Base-by-base conservation (phyloP, 2,329 filamentous ascomycete genomes). In the Macrophomina tecta region DNA sequence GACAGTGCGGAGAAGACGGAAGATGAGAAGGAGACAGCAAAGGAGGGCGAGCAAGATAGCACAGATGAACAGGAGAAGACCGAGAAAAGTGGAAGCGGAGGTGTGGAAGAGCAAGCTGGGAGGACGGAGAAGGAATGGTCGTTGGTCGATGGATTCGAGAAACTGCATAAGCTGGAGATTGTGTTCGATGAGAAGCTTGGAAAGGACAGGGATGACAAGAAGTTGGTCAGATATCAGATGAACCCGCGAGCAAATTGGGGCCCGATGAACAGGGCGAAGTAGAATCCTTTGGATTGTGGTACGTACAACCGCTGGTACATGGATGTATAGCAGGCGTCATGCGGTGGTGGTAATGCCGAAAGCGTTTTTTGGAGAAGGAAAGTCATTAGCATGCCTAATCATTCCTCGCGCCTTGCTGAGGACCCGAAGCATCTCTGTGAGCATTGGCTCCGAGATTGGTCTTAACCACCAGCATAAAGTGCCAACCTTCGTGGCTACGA, bases 181-280 rank as follows among this genome's bases (percentile, higher is more conserved):
- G 86, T 90, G 0, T 98, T 99, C 76, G 90, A 98, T 76, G 92
- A 95, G 70, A 77, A 83, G 65, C 83, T 97, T 12, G 94, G 94
- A 0, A 89, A 84, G 71, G 89, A 92, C 68, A 85, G 87, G 64
- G 85, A 82, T 58, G 75, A 73, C 64, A 90, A 87, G 76, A 90
- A 89, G 70, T 84, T 96, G 53, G 89, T 96, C 64, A 85, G 94
- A 69, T 99, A 97, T 78, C 95, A 97, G 81, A 81, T 90, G 68
- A 98, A 98, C 76, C 95, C 95, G 53, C 84, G 90, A 68, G 90
- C 93, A 74, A 95, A 98, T 77, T 99, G 95, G 95, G 95, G 95
- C 0, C 95, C 95, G 1, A 88, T 97, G 87, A 76, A 77, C 40
- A 78, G 82, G 67, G 83, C 83, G 18, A 84, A 83, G 74, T 78